Conservation (phyloP, 257 asterid species). For the Leptodermis oblonga region DNA sequence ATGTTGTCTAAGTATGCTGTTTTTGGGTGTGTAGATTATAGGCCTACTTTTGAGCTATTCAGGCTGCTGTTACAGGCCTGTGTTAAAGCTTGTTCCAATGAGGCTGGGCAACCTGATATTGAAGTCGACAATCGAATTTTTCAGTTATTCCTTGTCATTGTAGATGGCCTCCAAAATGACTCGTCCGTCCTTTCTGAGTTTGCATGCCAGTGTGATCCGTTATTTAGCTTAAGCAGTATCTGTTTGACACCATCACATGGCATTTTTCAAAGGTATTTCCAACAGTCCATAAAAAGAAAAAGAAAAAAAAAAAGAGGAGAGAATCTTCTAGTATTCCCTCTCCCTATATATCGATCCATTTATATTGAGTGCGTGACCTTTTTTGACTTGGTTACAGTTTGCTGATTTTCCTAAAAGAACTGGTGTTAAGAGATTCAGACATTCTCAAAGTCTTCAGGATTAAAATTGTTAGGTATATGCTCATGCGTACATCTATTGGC, state of each 20-base stretch:
- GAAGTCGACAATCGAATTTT: conserved; percentile 50
- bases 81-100: conserved; percentile 31
- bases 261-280: too few species aligned
- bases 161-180: conserved; percentile 54
- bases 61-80: conserved; percentile 51
- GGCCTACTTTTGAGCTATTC: conserved; percentile 45
- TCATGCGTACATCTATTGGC: neutral
- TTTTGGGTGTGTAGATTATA: conserved; percentile 42
- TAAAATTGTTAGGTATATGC: conserved; percentile 55
- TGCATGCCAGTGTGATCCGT: conserved; percentile 52
- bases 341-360: conserved; percentile 18
- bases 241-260: too few species aligned
- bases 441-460: conserved; percentile 44
- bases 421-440: conserved; percentile 49
- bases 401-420: conserved; percentile 53
- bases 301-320: neutral
- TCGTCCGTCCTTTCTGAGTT: conserved; percentile 33
- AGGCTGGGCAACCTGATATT: conserved; percentile 32
- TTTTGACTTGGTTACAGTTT: conserved; percentile 44
- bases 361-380: conserved; percentile 5
- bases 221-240: too few species aligned
- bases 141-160: conserved; percentile 54
- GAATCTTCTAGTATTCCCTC: conserved; percentile 2
- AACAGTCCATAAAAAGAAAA: neutral
- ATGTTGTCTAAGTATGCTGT: conserved; percentile 19